A percentile compares a stretch with the other conserved stretches of the same genome.
phyloP scores from a whole-genome alignment of 257 asterid genomes.

The Fraxinus americana region DNA sequence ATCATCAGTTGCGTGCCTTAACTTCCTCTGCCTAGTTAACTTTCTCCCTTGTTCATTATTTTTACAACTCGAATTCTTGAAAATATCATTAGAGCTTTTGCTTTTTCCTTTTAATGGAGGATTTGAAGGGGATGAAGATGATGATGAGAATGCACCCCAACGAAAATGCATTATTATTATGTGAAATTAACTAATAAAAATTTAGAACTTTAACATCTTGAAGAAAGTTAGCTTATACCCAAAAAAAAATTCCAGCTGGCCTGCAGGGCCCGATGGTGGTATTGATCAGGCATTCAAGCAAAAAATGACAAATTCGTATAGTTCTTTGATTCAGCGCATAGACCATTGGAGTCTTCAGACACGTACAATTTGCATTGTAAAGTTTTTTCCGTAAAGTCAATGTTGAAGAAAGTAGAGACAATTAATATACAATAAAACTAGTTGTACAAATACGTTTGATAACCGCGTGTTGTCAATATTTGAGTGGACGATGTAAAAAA shows the following conservation, averaged over 20 bases:
- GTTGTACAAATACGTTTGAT: too few relatives aligned
- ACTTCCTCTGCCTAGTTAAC: slow-evolving; percentile 52
- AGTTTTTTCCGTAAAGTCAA: slow-evolving; percentile 21
- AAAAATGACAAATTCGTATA: not conserved
- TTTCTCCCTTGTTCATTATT: slow-evolving; percentile 30
- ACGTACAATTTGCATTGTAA: slow-evolving; percentile 17
- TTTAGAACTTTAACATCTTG: not conserved
- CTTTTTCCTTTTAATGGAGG: slow-evolving; percentile 44
- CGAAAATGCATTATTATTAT: slow-evolving; percentile 45
- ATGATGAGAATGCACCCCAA: slow-evolving; percentile 55
- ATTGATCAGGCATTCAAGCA: not conserved
- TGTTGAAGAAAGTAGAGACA: not conserved
- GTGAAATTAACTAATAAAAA: not conserved
- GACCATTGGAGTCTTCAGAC: slow-evolving; percentile 24
- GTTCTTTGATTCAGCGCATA: slow-evolving; percentile 7
- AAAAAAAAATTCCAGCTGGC: slow-evolving; percentile 4
- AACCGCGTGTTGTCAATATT: too few relatives aligned
- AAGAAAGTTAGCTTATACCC: not conserved
- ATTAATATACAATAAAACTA: too few relatives aligned
- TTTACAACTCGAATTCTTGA: slow-evolving; percentile 7
- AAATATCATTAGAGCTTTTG: slow-evolving; percentile 46
- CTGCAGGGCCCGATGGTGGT: slow-evolving; percentile 15
- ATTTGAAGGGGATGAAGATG: slow-evolving; percentile 36
- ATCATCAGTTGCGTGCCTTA: slow-evolving; percentile 60
- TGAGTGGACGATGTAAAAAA: too few relatives aligned